Conservation (phyloP, 176 grass and related monocot species). For the Zizania latifolia region DNA sequence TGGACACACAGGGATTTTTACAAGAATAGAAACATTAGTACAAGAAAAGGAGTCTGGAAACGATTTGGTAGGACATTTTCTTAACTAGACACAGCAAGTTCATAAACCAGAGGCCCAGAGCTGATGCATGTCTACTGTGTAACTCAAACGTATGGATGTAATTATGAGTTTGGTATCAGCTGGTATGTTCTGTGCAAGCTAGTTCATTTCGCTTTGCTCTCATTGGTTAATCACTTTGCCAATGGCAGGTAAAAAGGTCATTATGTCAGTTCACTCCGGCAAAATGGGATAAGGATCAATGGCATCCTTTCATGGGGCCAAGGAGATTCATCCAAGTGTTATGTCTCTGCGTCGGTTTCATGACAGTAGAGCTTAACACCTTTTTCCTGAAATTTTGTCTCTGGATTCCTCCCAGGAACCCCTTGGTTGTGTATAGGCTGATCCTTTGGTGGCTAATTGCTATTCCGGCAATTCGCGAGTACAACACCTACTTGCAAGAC, state of each 20-base stretch:
- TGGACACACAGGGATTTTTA: background rate
- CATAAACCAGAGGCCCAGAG: background rate
- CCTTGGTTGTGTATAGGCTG: slow-evolving; percentile 70
- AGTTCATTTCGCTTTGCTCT: background rate
- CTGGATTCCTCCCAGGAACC: slow-evolving; percentile 92
- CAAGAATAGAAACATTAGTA: background rate
- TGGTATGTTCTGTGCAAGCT: background rate
- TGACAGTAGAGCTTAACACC: slow-evolving; percentile 88
- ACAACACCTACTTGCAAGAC: slow-evolving; percentile 57
- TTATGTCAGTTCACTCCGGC: slow-evolving; percentile 90
- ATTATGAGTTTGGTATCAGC: background rate
- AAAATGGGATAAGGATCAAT: slow-evolving; percentile 94
- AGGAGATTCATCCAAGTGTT: slow-evolving; percentile 89
- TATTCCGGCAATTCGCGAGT: slow-evolving; percentile 91
- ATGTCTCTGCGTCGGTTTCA: slow-evolving; percentile 75
- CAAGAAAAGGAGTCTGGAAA: background rate
- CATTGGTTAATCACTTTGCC: background rate
- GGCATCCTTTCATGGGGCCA: slow-evolving; percentile 82
- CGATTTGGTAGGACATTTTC: background rate
- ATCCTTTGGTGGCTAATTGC: slow-evolving; percentile 93
- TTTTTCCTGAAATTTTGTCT: slow-evolving; percentile 96
- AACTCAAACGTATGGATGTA: background rate
- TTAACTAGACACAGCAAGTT: background rate
- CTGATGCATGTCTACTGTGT: background rate
- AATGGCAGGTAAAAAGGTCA: slow-evolving; percentile 78